A percentile compares a stretch with the other conserved stretches of the same genome.
Conservation (phyloP, 2,329 filamentous ascomycete genomes). For the Teratosphaeriaceae sp. region DNA sequence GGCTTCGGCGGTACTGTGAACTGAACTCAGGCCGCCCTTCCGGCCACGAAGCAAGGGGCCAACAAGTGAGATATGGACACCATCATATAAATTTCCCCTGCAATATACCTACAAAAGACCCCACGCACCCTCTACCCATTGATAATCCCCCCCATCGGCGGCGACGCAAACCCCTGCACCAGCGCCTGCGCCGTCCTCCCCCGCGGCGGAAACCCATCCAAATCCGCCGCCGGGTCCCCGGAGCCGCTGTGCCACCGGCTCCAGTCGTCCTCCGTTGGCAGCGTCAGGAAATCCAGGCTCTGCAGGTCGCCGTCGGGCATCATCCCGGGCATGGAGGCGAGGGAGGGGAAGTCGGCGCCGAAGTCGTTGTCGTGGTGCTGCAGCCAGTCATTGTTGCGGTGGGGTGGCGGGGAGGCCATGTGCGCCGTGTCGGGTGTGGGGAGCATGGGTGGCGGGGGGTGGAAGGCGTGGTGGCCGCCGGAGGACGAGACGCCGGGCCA, state of each 20-base stretch:
- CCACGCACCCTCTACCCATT: conserved; percentile 6
- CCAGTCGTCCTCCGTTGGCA: conserved; percentile 17
- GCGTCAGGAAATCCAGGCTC: conserved; percentile 11
- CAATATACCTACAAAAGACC: too few relatives aligned
- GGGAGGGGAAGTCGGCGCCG: conserved; percentile 9
- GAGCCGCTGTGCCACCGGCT: conserved; percentile 13
- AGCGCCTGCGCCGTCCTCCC: conserved; percentile 6
- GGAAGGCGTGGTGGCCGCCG: conserved; percentile 2
- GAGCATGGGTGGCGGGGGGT: conserved; percentile 6
- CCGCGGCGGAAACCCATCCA: conserved; percentile 10
- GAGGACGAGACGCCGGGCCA: conserved; percentile 5
- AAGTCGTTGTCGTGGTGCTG: conserved; percentile 1
- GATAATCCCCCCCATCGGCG: conserved; percentile 11
- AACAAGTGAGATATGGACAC: too few relatives aligned
- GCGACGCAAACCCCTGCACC: conserved; percentile 5
- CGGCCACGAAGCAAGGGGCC: too few relatives aligned
- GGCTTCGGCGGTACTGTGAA: too few relatives aligned
- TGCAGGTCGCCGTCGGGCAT: conserved; percentile 10
- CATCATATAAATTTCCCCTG: too few relatives aligned
- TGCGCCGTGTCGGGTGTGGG: conserved; percentile 6
- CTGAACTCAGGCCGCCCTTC: too few relatives aligned
- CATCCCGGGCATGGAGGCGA: conserved; percentile 9
- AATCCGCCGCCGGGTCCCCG: conserved; percentile 6
- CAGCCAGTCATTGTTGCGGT: conserved; percentile 12
- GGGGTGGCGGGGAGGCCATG: conserved; percentile 2